phyloP scores from a whole-genome alignment of 768 basidiomycete species.

The Lactarius indigo region DNA sequence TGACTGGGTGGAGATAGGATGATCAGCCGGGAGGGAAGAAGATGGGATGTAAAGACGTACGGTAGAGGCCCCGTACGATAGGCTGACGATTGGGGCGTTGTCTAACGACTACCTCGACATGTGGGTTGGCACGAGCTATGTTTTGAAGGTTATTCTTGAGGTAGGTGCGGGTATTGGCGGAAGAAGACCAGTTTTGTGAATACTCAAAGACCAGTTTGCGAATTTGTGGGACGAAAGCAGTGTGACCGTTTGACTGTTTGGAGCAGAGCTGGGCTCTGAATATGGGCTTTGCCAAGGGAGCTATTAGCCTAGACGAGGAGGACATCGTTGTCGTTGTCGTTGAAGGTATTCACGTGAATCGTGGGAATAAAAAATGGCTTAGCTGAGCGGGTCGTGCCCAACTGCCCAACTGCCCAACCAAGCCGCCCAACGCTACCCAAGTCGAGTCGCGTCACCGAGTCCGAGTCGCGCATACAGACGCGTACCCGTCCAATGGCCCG shows the following conservation, averaged over 20 bases:
- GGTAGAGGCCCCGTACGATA: conserved; percentile 78
- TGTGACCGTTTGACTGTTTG: conserved; percentile 68
- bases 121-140: conserved; percentile 70
- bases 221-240: conserved; percentile 69
- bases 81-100: conserved; percentile 74
- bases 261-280: conserved; percentile 51
- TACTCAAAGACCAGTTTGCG: conserved; percentile 87
- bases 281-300: conserved; percentile 35
- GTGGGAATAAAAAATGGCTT: conserved; percentile 8
- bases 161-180: conserved; percentile 65
- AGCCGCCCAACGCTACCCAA: conserved; percentile 1
- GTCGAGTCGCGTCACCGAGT: conserved; percentile 25
- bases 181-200: conserved; percentile 80
- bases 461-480: conserved; percentile 30
- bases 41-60: conserved; percentile 40
- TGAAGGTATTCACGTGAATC: conserved; percentile 17
- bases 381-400: background rate
- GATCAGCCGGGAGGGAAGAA: background rate
- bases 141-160: conserved; percentile 58
- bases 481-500: conserved; percentile 57
- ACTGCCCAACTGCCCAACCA: background rate
- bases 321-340: background rate
- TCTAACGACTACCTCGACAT: conserved; percentile 81
- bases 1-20: conserved; percentile 49
- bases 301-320: conserved; percentile 29